Conservation (phyloP, 495 filamentous ascomycete species). For the Elaphomyces granulatus region DNA sequence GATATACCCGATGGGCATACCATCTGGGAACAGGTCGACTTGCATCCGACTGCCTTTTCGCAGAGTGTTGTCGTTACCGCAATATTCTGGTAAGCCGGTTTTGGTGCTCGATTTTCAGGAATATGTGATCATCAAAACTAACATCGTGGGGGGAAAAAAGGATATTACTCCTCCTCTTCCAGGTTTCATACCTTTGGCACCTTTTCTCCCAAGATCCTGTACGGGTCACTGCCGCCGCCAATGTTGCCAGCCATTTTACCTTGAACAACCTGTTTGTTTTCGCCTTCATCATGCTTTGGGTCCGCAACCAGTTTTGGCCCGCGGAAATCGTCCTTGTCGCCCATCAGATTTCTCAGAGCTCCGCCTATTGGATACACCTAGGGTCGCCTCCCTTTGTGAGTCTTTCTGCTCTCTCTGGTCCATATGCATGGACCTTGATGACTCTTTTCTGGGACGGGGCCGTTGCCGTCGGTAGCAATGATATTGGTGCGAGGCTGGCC, state of each 20-base stretch:
- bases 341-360: constrained; percentile 65
- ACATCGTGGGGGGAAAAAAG: too few relatives aligned
- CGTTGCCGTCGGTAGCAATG: constrained; percentile 47
- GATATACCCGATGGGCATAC: constrained; percentile 41
- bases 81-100: constrained; percentile 54
- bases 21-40: constrained; percentile 57
- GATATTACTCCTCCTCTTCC: constrained; percentile 59
- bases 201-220: constrained; percentile 52
- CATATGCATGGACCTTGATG: constrained; percentile 71
- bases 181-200: constrained; percentile 59
- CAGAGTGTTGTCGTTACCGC: constrained; percentile 53
- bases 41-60: constrained; percentile 56
- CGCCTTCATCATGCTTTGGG: constrained; percentile 69
- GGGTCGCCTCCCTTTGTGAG: constrained; percentile 57
- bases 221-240: constrained; percentile 51
- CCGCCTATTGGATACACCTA: constrained; percentile 66
- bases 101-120: too few relatives aligned
- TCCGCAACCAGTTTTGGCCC: constrained; percentile 52
- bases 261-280: constrained; percentile 68
- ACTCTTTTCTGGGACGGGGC: constrained; percentile 81
- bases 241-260: constrained; percentile 74
- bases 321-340: constrained; percentile 60
- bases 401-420: constrained; percentile 54
- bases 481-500: constrained; percentile 52
- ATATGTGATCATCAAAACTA: constrained; percentile 1